Evolutionary conservation across 2,329 filamentous ascomycete species (phyloP).

Genomic region (Neonectria neomacrospora): DNA sequence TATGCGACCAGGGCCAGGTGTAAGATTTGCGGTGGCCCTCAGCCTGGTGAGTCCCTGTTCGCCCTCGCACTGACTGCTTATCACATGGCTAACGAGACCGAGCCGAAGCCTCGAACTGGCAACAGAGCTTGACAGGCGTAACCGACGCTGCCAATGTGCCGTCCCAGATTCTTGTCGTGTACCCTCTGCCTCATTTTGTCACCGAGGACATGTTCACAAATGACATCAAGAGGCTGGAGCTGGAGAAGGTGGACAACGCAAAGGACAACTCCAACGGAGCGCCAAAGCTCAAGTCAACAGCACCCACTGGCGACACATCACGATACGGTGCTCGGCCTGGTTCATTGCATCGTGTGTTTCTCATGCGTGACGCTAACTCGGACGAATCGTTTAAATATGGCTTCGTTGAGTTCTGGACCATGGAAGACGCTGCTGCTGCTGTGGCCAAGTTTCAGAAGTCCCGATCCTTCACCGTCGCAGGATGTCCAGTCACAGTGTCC

Average conservation of each 20-base stretch:
- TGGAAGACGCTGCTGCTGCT: slow-evolving; percentile 80
- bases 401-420: slow-evolving; percentile 83
- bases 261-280: slow-evolving; percentile 57
- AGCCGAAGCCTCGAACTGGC: slow-evolving; percentile 44
- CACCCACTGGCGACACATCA: slow-evolving; percentile 63
- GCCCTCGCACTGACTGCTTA: background rate
- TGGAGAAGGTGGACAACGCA: slow-evolving; percentile 64
- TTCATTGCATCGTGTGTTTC: slow-evolving; percentile 79
- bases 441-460: slow-evolving; percentile 77
- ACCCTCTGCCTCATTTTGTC: slow-evolving; percentile 75
- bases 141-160: slow-evolving; percentile 65
- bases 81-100: slow-evolving; percentile 6
- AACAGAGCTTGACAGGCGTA: slow-evolving; percentile 57
- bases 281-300: slow-evolving; percentile 69
- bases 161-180: slow-evolving; percentile 81
- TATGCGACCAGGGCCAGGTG: slow-evolving; percentile 52
- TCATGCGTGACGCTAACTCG: slow-evolving; percentile 77
- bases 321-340: slow-evolving; percentile 77
- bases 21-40: slow-evolving; percentile 51
- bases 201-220: slow-evolving; percentile 78
- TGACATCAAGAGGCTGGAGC: slow-evolving; percentile 78
- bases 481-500: slow-evolving; percentile 74
- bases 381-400: slow-evolving; percentile 83
- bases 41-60: slow-evolving; percentile 42
- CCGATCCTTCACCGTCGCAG: slow-evolving; percentile 81